These are phyloP conservation scores for Leccinum boreale DNA, from an alignment of 768 basidiomycete genomes.

Conservation along the genomic window DNA sequence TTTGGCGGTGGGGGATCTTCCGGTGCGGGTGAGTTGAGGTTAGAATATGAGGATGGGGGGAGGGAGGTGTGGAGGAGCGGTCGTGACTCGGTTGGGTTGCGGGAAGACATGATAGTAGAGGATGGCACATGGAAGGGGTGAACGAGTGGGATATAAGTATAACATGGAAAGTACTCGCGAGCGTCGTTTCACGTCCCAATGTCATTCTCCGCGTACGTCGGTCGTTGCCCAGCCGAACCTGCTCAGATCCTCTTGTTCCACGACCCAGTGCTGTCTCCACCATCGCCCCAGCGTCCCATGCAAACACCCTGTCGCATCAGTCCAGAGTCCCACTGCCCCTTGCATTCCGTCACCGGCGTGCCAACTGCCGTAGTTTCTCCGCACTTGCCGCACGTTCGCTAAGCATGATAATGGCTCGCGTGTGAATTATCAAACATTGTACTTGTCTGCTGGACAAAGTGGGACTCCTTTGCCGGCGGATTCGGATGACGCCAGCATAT, in stretches of 20 bases:
- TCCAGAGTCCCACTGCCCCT: background rate
- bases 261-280: background rate
- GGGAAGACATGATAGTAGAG: conserved; percentile 32
- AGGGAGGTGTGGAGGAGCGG: conserved; percentile 47
- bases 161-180: conserved; percentile 12
- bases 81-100: conserved; percentile 41
- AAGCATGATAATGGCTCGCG: background rate
- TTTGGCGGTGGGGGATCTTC: conserved; percentile 35
- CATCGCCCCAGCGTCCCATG: background rate
- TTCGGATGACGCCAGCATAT: conserved; percentile 5
- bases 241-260: background rate
- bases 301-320: background rate
- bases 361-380: background rate
- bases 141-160: conserved; percentile 19
- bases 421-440: background rate
- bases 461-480: background rate
- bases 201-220: conserved; percentile 34
- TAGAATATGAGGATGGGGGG: conserved; percentile 40
- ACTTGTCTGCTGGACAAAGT: background rate
- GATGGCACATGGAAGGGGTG: background rate
- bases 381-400: conserved; percentile 11
- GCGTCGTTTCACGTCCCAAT: conserved; percentile 21
- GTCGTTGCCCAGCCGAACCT: conserved; percentile 15
- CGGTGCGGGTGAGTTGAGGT: conserved; percentile 32
- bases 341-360: background rate